A percentile compares a stretch with the other conserved stretches of the same genome.
phyloP scores from a whole-genome alignment of 2,329 filamentous ascomycete species.

The Colletotrichum karsti region DNA sequence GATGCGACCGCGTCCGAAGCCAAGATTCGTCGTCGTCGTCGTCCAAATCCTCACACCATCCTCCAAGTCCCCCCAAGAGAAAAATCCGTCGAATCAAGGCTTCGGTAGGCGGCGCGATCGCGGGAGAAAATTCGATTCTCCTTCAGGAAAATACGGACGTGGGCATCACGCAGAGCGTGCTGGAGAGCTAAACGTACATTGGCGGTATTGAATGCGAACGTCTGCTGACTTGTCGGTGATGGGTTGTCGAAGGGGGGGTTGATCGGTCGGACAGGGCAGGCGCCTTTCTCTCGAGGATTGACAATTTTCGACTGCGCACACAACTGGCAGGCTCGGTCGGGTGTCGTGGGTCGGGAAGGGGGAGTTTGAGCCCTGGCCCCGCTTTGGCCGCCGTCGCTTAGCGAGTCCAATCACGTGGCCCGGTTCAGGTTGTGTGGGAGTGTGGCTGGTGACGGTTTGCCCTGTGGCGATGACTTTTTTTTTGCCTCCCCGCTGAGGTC shows the following conservation, averaged over 20 bases:
- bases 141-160: not conserved
- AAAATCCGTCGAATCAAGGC: not conserved
- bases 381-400: conserved; percentile 15
- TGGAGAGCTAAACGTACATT: conserved; percentile 17
- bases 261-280: not conserved
- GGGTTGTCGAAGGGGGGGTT: conserved; percentile 21
- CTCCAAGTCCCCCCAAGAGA: not conserved
- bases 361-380: conserved; percentile 18
- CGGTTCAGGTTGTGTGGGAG: not conserved
- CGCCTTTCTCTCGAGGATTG: conserved; percentile 16
- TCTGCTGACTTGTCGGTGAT: conserved; percentile 29
- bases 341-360: conserved; percentile 10
- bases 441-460: not conserved
- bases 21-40: not conserved
- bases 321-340: not conserved
- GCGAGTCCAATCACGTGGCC: conserved; percentile 13
- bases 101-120: not conserved
- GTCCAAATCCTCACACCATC: not conserved
- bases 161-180: not conserved
- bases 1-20: not conserved
- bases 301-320: conserved; percentile 20
- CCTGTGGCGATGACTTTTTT: not conserved
- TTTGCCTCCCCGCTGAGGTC: not conserved
- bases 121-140: not conserved
- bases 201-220: conserved; percentile 29